phyloP scores from a whole-genome alignment of 495 filamentous ascomycete species.

The Talaromyces stipitatus region DNA sequence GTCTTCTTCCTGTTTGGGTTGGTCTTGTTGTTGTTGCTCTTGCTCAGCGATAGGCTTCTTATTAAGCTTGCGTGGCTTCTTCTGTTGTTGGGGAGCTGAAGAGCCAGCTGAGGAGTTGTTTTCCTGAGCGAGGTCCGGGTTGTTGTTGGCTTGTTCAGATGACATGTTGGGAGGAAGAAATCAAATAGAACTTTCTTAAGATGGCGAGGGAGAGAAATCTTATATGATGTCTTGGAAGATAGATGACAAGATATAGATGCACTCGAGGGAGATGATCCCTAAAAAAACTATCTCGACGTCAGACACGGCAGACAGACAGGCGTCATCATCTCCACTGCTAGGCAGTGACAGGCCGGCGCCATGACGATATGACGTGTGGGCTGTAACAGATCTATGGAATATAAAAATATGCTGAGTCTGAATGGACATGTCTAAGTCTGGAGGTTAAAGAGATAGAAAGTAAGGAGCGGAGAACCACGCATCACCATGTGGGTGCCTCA shows the following conservation, averaged over 20 bases:
- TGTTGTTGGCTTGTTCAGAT: conserved; percentile 5
- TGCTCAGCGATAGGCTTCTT: conserved; percentile 20
- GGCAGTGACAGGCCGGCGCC: conserved; percentile 11
- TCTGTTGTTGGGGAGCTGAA: conserved; percentile 19
- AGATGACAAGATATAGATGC: conserved; percentile 5
- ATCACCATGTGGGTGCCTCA: background rate
- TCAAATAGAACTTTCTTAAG: background rate
- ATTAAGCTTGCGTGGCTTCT: conserved; percentile 25
- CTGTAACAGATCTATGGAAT: background rate
- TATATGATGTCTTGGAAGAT: conserved; percentile 10
- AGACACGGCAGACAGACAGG: background rate
- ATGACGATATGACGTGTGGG: conserved; percentile 6
- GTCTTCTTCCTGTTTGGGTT: conserved; percentile 7
- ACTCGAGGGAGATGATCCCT: background rate
- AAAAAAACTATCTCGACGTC: conserved; percentile 13
- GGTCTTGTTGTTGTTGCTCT: conserved; percentile 10
- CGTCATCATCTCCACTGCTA: background rate
- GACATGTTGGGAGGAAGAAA: conserved; percentile 24
- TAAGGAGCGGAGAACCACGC: background rate
- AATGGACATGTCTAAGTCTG: background rate
- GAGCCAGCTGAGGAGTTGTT: conserved; percentile 11
- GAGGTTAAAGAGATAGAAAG: too few species aligned
- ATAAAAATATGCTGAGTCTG: background rate
- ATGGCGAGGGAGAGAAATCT: background rate
- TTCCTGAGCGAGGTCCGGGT: conserved; percentile 23